Conservation (phyloP, 1,139 yeast species). For the Candida albicans region DNA sequence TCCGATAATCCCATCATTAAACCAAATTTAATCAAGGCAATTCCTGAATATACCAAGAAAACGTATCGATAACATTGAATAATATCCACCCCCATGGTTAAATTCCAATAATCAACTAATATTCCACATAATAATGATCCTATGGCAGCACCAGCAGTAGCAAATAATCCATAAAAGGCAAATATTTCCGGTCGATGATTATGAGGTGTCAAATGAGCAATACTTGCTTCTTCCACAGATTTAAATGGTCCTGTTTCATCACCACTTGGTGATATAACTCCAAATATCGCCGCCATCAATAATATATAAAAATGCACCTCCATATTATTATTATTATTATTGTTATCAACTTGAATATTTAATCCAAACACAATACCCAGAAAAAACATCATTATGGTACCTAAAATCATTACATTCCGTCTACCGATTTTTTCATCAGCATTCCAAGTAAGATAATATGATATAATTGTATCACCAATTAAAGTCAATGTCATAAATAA, state of each 20-base stretch:
- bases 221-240: slow-evolving; percentile 81
- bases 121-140: slow-evolving; percentile 72
- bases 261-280: slow-evolving; percentile 85
- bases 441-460: slow-evolving; percentile 31
- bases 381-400: slow-evolving; percentile 66
- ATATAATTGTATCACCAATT: slow-evolving; percentile 38
- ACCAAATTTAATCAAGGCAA: slow-evolving; percentile 57
- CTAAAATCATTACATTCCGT: slow-evolving; percentile 60
- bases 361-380: slow-evolving; percentile 67
- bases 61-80: slow-evolving; percentile 54
- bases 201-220: slow-evolving; percentile 76
- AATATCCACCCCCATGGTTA: slow-evolving; percentile 29
- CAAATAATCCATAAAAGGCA: slow-evolving; percentile 67
- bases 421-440: slow-evolving; percentile 46
- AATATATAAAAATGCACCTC: slow-evolving; percentile 53
- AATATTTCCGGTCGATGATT: slow-evolving; percentile 70
- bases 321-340: too few species aligned
- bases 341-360: slow-evolving; percentile 21
- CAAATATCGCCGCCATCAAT: slow-evolving; percentile 55
- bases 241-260: slow-evolving; percentile 94
- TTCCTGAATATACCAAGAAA: slow-evolving; percentile 55
- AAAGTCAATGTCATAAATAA: slow-evolving; percentile 61
- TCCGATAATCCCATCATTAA: slow-evolving; percentile 55
- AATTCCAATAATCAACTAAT: slow-evolving; percentile 46
- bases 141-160: slow-evolving; percentile 72